Evolutionary conservation across 345 rosid species (phyloP).

Genomic region (Lepidium sativum): DNA sequence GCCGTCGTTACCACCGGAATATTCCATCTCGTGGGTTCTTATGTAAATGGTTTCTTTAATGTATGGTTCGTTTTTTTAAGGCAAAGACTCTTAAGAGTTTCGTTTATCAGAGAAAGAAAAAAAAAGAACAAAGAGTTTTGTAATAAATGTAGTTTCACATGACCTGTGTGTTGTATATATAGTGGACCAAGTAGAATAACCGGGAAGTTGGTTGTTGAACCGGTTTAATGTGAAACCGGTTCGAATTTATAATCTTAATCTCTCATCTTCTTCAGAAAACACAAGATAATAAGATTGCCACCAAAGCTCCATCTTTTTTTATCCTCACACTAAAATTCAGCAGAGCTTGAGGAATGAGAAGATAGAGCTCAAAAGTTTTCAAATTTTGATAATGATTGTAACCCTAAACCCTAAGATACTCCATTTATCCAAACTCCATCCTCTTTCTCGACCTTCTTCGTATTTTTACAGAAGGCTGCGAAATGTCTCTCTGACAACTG

Average conservation of each 20-base stretch:
- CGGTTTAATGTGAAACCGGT: conserved; percentile 1
- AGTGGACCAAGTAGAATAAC: background rate
- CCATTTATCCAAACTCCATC: conserved; percentile 26
- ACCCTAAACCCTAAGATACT: conserved; percentile 27
- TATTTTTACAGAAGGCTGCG: conserved; percentile 14
- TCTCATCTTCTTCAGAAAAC: conserved; percentile 18
- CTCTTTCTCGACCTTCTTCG: conserved; percentile 4
- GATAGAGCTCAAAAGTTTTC: conserved; percentile 13
- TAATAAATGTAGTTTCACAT: background rate
- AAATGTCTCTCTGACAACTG: conserved; percentile 30
- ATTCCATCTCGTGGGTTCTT: background rate
- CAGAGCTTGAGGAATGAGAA: background rate
- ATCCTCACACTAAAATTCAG: conserved; percentile 5
- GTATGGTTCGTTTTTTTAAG: too few species aligned
- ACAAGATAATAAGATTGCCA: conserved; percentile 24
- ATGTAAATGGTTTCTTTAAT: background rate
- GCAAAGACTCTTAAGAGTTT: background rate
- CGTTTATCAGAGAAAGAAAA: background rate
- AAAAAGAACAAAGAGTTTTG: too few species aligned
- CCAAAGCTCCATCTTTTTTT: conserved; percentile 16
- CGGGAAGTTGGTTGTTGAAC: background rate
- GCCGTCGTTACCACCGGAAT: background rate
- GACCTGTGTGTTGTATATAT: background rate
- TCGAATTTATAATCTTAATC: background rate
- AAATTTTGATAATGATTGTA: conserved; percentile 22